Percentiles rank a stretch among this genome's conserved stretches.
phyloP scores from a whole-genome alignment of 305 asterid genomes.

The Solanum hybrid region DNA sequence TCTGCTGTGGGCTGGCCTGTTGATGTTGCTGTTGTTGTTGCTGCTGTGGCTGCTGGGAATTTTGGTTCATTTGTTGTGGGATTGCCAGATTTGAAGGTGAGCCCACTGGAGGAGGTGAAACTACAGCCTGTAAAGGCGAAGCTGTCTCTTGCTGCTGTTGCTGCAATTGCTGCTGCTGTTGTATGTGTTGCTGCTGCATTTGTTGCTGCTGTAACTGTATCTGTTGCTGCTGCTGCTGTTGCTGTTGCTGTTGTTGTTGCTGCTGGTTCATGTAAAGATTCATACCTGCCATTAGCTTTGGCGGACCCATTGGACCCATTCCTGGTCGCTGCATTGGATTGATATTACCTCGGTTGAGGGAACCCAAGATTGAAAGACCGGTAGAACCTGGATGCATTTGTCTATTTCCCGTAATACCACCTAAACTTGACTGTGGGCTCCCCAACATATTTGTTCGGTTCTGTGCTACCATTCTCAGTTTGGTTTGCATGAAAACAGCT shows the following conservation, averaged over 20 bases:
- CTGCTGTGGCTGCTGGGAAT: conserved; percentile 32
- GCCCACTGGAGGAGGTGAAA: conserved; percentile 70
- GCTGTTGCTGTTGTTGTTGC: conserved; percentile 33
- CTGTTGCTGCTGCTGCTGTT: conserved; percentile 10
- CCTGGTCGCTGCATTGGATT: conserved; percentile 61
- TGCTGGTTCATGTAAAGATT: conserved; percentile 62
- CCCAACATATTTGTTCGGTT: conserved; percentile 45
- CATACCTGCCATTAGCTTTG: conserved; percentile 61
- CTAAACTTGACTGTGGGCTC: conserved; percentile 39
- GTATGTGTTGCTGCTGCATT: conserved; percentile 24
- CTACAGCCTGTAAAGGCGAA: conserved; percentile 59
- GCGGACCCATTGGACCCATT: conserved; percentile 85
- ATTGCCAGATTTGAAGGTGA: conserved; percentile 75
- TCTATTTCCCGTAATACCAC: conserved; percentile 58
- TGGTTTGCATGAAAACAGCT: conserved; percentile 27
- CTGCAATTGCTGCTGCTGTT: conserved; percentile 14
- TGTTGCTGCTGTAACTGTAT: conserved; percentile 22
- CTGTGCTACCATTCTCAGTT: conserved; percentile 33
- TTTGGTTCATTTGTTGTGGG: conserved; percentile 56
- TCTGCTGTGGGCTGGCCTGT: conserved; percentile 68
- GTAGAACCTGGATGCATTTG: conserved; percentile 63
- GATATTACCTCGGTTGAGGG: conserved; percentile 57
- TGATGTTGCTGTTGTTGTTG: conserved; percentile 24
- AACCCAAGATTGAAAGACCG: conserved; percentile 55
- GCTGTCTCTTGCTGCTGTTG: conserved; percentile 53